These are phyloP conservation scores for Mortierella claussenii DNA, from an alignment of 192 early-diverging fungal genomes.

Conservation along the genomic window DNA sequence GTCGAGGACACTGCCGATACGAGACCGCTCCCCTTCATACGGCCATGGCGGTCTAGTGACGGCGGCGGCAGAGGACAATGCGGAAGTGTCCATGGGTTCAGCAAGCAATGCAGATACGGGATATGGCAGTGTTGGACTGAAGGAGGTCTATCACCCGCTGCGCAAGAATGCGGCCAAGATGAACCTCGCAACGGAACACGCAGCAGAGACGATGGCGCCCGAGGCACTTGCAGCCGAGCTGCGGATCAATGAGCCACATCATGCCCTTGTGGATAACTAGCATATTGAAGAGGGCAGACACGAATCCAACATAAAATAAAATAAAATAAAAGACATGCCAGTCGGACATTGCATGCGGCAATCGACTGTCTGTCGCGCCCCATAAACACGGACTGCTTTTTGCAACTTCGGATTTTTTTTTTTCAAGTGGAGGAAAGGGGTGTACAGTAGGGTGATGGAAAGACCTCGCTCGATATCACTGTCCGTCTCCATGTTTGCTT, in stretches of 20 bases:
- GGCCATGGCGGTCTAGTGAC: constrained; percentile 11
- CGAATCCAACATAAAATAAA: background rate
- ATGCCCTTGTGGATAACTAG: constrained; percentile 4
- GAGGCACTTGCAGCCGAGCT: constrained; percentile 15
- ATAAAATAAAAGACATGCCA: background rate
- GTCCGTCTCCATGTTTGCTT: constrained; percentile 21
- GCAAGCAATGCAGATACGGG: background rate
- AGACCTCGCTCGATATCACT: too few relatives aligned
- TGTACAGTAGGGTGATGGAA: too few relatives aligned
- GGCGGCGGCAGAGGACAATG: background rate
- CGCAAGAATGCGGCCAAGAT: constrained; percentile 6
- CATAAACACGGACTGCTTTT: background rate
- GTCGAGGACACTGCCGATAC: too few relatives aligned
- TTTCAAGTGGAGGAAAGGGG: background rate
- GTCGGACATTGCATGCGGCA: too few relatives aligned
- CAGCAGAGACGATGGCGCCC: constrained; percentile 8
- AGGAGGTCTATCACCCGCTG: constrained; percentile 13
- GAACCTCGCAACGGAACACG: background rate
- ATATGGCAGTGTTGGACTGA: constrained; percentile 8
- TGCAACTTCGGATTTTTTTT: background rate
- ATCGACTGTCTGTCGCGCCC: too few relatives aligned
- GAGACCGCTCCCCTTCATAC: background rate
- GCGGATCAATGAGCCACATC: constrained; percentile 22
- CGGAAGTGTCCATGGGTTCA: too few relatives aligned
- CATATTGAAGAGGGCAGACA: too few relatives aligned